These are phyloP conservation scores for Anthracocystis setariae DNA, from an alignment of 1,284 basidiomycete genomes.

Conservation along the genomic window DNA sequence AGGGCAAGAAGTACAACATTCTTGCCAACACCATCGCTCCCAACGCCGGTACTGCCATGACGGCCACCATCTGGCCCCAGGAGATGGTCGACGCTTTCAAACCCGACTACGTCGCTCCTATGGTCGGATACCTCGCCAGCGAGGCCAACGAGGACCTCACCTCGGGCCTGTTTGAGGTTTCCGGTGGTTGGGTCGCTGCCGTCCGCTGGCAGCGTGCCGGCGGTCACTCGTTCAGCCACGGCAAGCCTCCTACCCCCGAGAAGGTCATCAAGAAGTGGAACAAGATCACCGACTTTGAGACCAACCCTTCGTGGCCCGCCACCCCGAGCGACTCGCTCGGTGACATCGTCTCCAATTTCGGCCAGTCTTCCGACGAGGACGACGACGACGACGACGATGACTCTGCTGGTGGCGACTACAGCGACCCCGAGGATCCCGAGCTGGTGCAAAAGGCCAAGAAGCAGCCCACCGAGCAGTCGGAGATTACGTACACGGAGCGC, in stretches of 20 bases:
- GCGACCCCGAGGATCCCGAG: slow-evolving; percentile 84
- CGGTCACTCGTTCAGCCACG: slow-evolving; percentile 71
- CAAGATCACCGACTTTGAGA: slow-evolving; percentile 65
- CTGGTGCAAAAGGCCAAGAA: slow-evolving; percentile 86
- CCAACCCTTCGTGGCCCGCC: slow-evolving; percentile 64
- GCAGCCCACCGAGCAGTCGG: slow-evolving; percentile 62
- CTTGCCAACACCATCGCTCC: slow-evolving; percentile 91
- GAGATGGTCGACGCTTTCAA: slow-evolving; percentile 96
- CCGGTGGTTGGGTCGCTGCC: slow-evolving; percentile 91
- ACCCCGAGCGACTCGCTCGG: slow-evolving; percentile 60
- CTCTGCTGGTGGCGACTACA: slow-evolving; percentile 70
- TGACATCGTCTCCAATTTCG: slow-evolving; percentile 65
- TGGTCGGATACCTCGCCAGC: slow-evolving; percentile 90
- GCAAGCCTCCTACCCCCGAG: slow-evolving; percentile 60
- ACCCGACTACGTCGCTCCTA: slow-evolving; percentile 89
- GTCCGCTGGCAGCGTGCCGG: slow-evolving; percentile 92
- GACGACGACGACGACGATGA: slow-evolving; percentile 58
- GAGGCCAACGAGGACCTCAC: slow-evolving; percentile 79
- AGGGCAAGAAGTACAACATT: slow-evolving; percentile 88
- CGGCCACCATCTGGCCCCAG: slow-evolving; percentile 75
- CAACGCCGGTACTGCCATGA: slow-evolving; percentile 76
- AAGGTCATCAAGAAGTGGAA: slow-evolving; percentile 60
- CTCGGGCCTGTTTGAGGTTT: slow-evolving; percentile 85
- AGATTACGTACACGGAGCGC: slow-evolving; percentile 78
- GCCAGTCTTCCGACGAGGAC: slow-evolving; percentile 46